phyloP scores from a whole-genome alignment of 2,329 filamentous ascomycete genomes.

The Daldinia eschscholtzii region DNA sequence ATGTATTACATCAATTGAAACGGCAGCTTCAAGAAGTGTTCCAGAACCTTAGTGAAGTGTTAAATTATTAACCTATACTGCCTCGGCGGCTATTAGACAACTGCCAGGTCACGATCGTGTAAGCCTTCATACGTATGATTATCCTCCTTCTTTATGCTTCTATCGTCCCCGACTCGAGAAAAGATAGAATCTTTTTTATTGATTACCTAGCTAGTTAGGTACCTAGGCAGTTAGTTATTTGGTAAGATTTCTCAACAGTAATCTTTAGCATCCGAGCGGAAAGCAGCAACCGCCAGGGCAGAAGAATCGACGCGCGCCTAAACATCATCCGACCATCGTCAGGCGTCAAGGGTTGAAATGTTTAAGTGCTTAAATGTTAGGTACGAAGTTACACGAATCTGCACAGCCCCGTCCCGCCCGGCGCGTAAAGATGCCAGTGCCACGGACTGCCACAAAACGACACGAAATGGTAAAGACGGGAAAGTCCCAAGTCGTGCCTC shows the following conservation, averaged over 20 bases:
- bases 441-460: slow-evolving; percentile 3
- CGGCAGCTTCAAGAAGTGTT: slow-evolving; percentile 24
- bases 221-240: neutral
- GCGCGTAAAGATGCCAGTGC: slow-evolving; percentile 31
- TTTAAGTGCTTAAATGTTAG: neutral
- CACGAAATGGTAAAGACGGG: neutral
- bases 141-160: slow-evolving; percentile 39
- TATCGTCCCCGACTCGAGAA: neutral
- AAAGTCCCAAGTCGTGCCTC: neutral
- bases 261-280: slow-evolving; percentile 12
- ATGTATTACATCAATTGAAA: slow-evolving; percentile 17
- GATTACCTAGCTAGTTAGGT: slow-evolving; percentile 11
- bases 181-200: slow-evolving; percentile 7
- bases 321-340: slow-evolving; percentile 16
- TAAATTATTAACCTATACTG: slow-evolving; percentile 8
- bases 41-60: slow-evolving; percentile 4
- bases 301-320: slow-evolving; percentile 29
- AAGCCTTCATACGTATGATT: slow-evolving; percentile 41
- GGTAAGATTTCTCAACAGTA: slow-evolving; percentile 9
- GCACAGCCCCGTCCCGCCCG: slow-evolving; percentile 38
- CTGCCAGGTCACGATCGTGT: slow-evolving; percentile 17
- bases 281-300: slow-evolving; percentile 14
- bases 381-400: slow-evolving; percentile 18
- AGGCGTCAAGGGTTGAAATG: neutral
- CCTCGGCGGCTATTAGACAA: slow-evolving; percentile 37